Base-by-base conservation (phyloP, 345 rosid genomes). In the Citrus reticulata region DNA sequence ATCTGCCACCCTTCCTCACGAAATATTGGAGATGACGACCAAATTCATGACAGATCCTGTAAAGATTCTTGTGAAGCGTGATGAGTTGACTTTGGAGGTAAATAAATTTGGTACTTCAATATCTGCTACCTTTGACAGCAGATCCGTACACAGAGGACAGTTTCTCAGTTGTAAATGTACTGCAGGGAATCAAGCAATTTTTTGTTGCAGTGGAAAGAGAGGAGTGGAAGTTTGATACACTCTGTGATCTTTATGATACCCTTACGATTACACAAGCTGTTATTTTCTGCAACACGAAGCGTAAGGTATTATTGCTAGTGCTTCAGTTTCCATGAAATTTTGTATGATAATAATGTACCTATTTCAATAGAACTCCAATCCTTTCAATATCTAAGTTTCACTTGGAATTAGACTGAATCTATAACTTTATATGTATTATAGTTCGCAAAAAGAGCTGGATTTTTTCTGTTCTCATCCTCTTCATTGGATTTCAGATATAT, bases 11-110 rank as follows among this genome's bases (percentile, higher is more conserved):
- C 95, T 96, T 73, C 98, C 98, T 65, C 93, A 96, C 79, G 98
- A 96, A 88, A 96, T 93, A 83, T 83, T 96, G 92, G 99, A 94
- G 89, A 94, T 96, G 68, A 94, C 99, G 0, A 49, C 86, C 84
- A 96, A 96, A 85, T 92, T 96, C 84, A 96, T 96, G 98, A 93
- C 98, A 24, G 98, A 96, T 55, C 98, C 99, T 65, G 93, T 94
- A 74, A 93, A 93, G 90, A 96, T 94, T 75, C 96, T 96, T 59
- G 98, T 94, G 81, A 96, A 93, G 83, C 97, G 97, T 90, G 98
- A 96, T 94, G 97, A 94, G 85, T 85, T 96, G 92, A 96, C 98
- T 65, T 81, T 96, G 83, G 98, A 96, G 91, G 98, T 91, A 89
- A 71, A 54, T 54, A 29, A 46, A 51, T 29, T 24, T 24, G 67